Evolutionary conservation across 148 eudicot genomes (phyloP).

Genomic region (Talinum fruticosum): DNA sequence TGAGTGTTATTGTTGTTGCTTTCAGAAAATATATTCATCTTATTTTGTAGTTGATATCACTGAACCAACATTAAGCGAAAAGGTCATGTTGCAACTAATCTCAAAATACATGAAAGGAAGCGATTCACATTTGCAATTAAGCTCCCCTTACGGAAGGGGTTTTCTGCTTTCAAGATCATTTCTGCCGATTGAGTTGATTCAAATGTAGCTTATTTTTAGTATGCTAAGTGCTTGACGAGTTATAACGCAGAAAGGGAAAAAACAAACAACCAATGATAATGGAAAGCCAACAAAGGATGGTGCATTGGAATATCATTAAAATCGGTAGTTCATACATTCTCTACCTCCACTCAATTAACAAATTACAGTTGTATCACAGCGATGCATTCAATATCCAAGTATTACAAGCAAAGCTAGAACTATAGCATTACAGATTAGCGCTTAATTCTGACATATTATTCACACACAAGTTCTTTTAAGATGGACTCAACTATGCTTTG

Average conservation of each 20-base stretch:
- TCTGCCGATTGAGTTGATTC: neutral
- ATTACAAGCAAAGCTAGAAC: neutral
- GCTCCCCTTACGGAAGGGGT: too few relatives aligned
- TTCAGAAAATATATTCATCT: too few relatives aligned
- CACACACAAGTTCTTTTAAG: conserved; percentile 47
- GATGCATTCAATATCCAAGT: neutral
- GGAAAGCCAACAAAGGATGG: neutral
- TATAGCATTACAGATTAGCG: neutral
- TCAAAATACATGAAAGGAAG: too few relatives aligned
- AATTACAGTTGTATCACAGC: neutral
- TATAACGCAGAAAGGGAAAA: neutral
- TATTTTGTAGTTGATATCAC: too few relatives aligned
- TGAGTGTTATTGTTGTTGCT: too few relatives aligned
- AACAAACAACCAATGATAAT: neutral
- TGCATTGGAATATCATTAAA: neutral
- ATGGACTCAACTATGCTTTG: conserved; percentile 40
- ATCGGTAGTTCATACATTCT: neutral
- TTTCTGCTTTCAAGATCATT: neutral
- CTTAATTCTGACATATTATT: conserved; percentile 1
- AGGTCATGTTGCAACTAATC: too few relatives aligned
- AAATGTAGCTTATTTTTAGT: neutral
- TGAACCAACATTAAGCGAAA: too few relatives aligned
- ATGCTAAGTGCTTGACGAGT: neutral
- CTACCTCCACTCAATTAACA: neutral
- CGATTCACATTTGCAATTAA: too few relatives aligned